phyloP scores from a whole-genome alignment of 371 early-diverging fungal genomes.

The Lichtheimia hyalospora region DNA sequence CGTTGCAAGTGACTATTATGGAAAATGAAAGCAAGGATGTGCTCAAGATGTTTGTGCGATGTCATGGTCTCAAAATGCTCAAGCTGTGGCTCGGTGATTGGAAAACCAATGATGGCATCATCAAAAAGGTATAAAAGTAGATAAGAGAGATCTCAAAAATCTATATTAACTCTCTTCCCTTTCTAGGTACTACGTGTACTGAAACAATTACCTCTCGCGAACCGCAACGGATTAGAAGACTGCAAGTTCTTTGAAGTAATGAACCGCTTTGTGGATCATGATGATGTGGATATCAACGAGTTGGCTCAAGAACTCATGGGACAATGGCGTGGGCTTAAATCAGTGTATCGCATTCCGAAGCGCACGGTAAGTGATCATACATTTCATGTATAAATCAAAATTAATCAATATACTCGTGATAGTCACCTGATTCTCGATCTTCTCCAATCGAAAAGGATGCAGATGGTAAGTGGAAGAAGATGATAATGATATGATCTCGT shows the following conservation, averaged over 20 bases:
- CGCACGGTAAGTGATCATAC: constrained; percentile 14
- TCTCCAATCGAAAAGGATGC: too few species aligned
- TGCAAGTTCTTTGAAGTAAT: constrained; percentile 55
- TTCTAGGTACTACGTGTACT: constrained; percentile 37
- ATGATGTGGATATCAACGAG: constrained; percentile 35
- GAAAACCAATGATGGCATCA: constrained; percentile 39
- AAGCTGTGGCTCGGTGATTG: constrained; percentile 54
- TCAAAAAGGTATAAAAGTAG: constrained; percentile 24
- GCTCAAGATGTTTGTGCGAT: constrained; percentile 36
- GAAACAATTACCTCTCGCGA: constrained; percentile 60
- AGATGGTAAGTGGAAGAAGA: background rate
- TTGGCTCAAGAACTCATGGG: constrained; percentile 37
- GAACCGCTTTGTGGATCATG: constrained; percentile 37
- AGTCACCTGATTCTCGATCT: background rate
- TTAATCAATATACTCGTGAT: background rate
- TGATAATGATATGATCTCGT: background rate
- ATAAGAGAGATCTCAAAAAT: background rate
- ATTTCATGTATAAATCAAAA: background rate
- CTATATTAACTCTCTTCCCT: background rate
- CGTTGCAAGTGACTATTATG: constrained; percentile 35
- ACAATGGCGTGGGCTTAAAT: constrained; percentile 54
- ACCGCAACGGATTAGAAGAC: constrained; percentile 73
- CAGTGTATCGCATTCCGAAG: constrained; percentile 65
- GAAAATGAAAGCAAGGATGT: constrained; percentile 37
- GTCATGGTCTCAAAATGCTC: constrained; percentile 50